phyloP scores from a whole-genome alignment of 1,284 basidiomycete genomes.

The Golubevia pallescens region DNA sequence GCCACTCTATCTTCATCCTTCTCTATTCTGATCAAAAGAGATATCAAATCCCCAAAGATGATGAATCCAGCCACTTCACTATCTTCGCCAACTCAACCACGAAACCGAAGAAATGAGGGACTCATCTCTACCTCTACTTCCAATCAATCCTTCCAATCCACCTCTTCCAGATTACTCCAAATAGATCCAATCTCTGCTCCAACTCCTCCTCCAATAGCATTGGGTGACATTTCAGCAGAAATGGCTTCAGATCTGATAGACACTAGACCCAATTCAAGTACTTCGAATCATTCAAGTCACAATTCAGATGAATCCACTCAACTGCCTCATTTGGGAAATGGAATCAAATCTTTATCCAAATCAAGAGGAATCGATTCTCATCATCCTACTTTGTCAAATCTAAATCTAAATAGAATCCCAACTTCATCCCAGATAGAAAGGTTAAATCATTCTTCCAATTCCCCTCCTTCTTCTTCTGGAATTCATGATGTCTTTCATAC shows the following conservation, averaged over 20 bases:
- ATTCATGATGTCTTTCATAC: background rate
- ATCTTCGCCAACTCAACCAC: background rate
- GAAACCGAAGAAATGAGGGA: background rate
- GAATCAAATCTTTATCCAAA: background rate
- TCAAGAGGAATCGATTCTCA: background rate
- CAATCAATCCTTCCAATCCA: background rate
- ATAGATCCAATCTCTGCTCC: background rate
- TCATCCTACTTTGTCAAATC: background rate
- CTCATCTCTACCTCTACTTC: background rate
- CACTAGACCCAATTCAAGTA: background rate
- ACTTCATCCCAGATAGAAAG: no score
- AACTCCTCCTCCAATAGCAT: background rate
- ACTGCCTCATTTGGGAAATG: background rate
- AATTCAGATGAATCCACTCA: background rate
- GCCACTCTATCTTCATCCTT: no score
- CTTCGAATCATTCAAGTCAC: background rate
- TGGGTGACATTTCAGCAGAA: background rate
- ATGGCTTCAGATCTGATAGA: background rate
- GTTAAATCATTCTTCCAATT: no score
- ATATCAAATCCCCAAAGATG: no score
- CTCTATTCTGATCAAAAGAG: no score
- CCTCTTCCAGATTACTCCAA: background rate
- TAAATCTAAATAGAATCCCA: no score
- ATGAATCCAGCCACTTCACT: background rate
- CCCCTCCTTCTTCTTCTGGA: background rate